Base-by-base conservation (phyloP, 2,329 filamentous ascomycete species). In the Zymoseptoria ardabiliae region DNA sequence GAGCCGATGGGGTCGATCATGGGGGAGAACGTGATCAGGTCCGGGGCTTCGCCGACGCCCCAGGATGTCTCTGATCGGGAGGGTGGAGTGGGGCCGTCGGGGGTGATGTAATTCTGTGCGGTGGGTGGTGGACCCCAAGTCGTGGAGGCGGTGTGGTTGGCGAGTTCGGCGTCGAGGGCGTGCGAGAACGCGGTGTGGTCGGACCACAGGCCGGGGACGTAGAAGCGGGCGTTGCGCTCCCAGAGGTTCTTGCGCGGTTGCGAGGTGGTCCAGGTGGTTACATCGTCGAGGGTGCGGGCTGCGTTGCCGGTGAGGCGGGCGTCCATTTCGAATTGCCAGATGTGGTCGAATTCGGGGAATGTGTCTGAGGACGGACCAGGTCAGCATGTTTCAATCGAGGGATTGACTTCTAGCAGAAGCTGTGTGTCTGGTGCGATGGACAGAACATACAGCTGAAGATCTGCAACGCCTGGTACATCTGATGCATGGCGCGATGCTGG, bases 271-370 rank as follows among this genome's bases (percentile, higher is more conserved):
- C 88, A 89, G 8, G 17, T 11, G 8, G 50, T 56, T 19, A 50
- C 56, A 4, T 80, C 75, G 25, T 77, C 76, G 6, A 91, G 73
- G 56, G 59, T 61, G 2, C 35, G 30, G 62, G 84, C 84, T 66
- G 85, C 82, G 59, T 90, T 82, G 4, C 90, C 89, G 0, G 84
- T 89, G 66, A 88, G 85, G 45, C 90, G 84, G 50, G 88, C 83
- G 71, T 93, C 89, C 82, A 93, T 89, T 72, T 93, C 90, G 88
- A 89, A 91, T 73, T 92, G 91, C 88, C 89, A 93, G 71, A 76
- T 76, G 55, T 74, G 77, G 63, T 78, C 76, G 61, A 78, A 78
- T 58, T 78, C 76, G 19, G 74, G 75, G 53, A 75, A 75, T 23
- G 74, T 71, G 61, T 78, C 35, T 41, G 35, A 6, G 17, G 17